These are phyloP conservation scores for Magnaporthiopsis rhizophila DNA, from an alignment of 2,329 filamentous ascomycete species.

Conservation along the genomic window DNA sequence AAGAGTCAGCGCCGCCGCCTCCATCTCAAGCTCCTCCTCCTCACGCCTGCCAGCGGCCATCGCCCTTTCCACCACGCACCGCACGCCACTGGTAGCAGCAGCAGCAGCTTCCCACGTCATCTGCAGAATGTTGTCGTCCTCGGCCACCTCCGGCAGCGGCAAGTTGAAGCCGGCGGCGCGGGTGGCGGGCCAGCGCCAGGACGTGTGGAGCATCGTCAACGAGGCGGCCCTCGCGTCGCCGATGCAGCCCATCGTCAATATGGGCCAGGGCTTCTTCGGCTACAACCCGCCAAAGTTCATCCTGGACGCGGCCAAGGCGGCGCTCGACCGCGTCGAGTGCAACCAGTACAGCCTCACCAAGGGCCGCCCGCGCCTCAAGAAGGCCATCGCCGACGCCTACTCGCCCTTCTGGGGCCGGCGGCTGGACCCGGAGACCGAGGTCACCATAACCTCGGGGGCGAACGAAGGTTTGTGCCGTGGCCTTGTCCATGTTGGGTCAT, in stretches of 20 bases:
- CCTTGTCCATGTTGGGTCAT: too few relatives aligned
- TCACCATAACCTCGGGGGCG: slow-evolving; percentile 87
- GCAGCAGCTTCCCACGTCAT: neutral
- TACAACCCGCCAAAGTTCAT: slow-evolving; percentile 94
- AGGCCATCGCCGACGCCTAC: slow-evolving; percentile 90
- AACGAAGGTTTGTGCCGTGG: slow-evolving; percentile 53
- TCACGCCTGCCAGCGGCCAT: neutral
- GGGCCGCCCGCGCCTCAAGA: slow-evolving; percentile 82
- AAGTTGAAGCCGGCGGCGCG: slow-evolving; percentile 32
- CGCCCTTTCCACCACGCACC: neutral
- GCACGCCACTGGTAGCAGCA: too few relatives aligned
- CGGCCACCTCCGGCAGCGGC: slow-evolving; percentile 13
- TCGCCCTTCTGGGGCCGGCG: slow-evolving; percentile 77
- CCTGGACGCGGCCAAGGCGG: slow-evolving; percentile 81
- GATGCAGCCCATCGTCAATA: slow-evolving; percentile 44
- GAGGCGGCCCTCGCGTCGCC: slow-evolving; percentile 42
- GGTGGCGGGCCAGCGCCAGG: slow-evolving; percentile 29
- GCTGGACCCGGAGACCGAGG: slow-evolving; percentile 82
- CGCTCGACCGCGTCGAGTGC: slow-evolving; percentile 86
- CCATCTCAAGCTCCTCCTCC: neutral
- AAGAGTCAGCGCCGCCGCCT: neutral
- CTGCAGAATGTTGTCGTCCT: neutral
- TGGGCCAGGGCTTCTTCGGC: slow-evolving; percentile 66
- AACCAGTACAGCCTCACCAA: slow-evolving; percentile 98
- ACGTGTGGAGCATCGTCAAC: slow-evolving; percentile 43